These are phyloP conservation scores for Priceomyces castillae DNA, from an alignment of 805 yeast genomes.

Conservation along the genomic window DNA sequence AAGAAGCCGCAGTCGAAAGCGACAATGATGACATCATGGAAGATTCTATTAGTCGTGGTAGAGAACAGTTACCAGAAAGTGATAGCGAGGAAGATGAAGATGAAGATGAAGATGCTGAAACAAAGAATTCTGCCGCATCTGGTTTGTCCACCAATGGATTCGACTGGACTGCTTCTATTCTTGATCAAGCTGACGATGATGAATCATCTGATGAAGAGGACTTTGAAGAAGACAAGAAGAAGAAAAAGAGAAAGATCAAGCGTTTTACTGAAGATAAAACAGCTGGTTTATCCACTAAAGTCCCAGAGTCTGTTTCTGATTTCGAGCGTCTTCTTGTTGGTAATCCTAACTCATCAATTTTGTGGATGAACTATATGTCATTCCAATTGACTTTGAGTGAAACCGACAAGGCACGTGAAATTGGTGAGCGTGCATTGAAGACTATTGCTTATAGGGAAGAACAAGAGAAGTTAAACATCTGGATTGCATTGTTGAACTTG, in stretches of 20 bases:
- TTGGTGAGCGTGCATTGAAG: constrained; percentile 88
- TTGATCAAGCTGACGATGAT: constrained; percentile 71
- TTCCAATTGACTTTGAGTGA: constrained; percentile 95
- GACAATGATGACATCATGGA: constrained; percentile 30
- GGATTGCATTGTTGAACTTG: constrained; percentile 93
- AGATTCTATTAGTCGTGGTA: constrained; percentile 25
- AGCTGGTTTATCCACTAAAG: constrained; percentile 74
- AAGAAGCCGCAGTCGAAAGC: constrained; percentile 33
- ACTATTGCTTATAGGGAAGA: constrained; percentile 90
- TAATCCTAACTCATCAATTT: constrained; percentile 86
- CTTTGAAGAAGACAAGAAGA: constrained; percentile 51
- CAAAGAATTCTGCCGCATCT: constrained; percentile 17
- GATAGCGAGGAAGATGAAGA: constrained; percentile 27
- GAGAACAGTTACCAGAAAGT: constrained; percentile 20
- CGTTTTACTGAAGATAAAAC: constrained; percentile 73
- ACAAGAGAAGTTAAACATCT: constrained; percentile 86
- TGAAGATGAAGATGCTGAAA: constrained; percentile 18
- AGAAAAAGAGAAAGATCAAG: constrained; percentile 47
- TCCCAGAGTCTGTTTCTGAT: constrained; percentile 89
- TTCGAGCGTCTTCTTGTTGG: constrained; percentile 90
- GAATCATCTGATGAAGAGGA: constrained; percentile 56
- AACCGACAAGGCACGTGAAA: constrained; percentile 88
- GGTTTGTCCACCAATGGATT: constrained; percentile 85
- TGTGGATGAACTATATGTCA: constrained; percentile 99
- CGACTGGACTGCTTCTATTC: constrained; percentile 91